These are phyloP conservation scores for Linnemannia zychae DNA, from an alignment of 192 early-diverging fungal species.

Conservation along the genomic window DNA sequence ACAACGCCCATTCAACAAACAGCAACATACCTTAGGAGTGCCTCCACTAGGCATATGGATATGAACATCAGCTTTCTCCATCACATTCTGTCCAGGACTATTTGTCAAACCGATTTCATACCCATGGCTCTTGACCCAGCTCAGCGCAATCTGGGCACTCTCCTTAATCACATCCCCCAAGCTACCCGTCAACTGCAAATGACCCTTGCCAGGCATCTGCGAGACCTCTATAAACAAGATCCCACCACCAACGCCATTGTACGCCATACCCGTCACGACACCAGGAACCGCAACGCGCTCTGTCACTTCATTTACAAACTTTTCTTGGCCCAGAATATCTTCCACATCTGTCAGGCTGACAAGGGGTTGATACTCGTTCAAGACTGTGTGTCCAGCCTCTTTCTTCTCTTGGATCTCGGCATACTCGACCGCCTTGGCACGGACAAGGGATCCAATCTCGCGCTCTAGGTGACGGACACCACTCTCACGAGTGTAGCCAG, in stretches of 20 bases:
- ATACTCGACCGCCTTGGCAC: constrained; percentile 77
- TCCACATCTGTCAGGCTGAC: constrained; percentile 66
- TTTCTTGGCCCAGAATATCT: constrained; percentile 76
- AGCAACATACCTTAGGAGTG: constrained; percentile 69
- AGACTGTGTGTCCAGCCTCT: background rate
- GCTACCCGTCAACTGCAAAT: constrained; percentile 75
- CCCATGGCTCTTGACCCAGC: constrained; percentile 83
- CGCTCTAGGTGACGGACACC: constrained; percentile 85
- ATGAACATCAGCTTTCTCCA: constrained; percentile 81
- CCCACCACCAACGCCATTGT: constrained; percentile 80
- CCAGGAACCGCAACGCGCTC: constrained; percentile 76
- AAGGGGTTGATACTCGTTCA: constrained; percentile 56
- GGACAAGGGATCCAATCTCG: constrained; percentile 77
- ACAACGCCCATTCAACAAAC: background rate
- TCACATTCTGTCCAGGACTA: constrained; percentile 57
- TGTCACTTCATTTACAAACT: constrained; percentile 78
- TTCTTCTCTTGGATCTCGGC: constrained; percentile 67
- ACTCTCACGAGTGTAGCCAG: constrained; percentile 83
- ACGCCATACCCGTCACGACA: constrained; percentile 89
- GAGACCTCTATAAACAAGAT: constrained; percentile 87
- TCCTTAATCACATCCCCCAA: constrained; percentile 91
- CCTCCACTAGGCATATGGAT: constrained; percentile 90
- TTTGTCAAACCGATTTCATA: constrained; percentile 66
- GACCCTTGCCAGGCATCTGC: constrained; percentile 79
- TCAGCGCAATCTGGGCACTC: constrained; percentile 81